A percentile compares a stretch with the other conserved stretches of the same genome.
phyloP scores from a whole-genome alignment of 768 basidiomycete genomes.

The Mycena epipterygia region DNA sequence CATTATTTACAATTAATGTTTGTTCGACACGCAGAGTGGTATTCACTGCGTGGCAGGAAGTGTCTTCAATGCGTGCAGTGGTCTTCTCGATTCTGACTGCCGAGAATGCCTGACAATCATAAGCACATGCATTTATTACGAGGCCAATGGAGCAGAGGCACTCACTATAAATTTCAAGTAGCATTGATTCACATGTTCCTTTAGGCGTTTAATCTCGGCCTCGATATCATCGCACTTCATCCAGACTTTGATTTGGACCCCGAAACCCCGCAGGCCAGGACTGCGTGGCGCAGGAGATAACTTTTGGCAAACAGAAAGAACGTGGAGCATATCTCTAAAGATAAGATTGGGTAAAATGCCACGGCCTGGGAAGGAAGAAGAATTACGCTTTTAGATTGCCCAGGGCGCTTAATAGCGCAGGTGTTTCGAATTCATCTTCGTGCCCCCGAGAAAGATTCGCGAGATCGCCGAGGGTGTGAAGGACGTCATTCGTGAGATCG shows the following conservation, averaged over 20 bases:
- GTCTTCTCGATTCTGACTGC: too few relatives aligned
- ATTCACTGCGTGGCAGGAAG: too few relatives aligned
- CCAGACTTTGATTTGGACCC: neutral
- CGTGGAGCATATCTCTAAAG: neutral
- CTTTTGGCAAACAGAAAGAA: neutral
- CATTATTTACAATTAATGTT: too few relatives aligned
- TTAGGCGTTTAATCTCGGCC: too few relatives aligned
- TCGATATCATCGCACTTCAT: neutral
- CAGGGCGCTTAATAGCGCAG: constrained; percentile 19
- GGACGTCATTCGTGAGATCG: constrained; percentile 3
- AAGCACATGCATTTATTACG: constrained; percentile 1
- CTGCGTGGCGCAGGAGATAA: neutral
- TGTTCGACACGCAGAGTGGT: too few relatives aligned
- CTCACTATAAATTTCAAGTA: too few relatives aligned
- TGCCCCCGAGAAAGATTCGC: neutral
- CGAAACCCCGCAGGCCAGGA: neutral
- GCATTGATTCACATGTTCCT: too few relatives aligned
- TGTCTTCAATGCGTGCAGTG: too few relatives aligned
- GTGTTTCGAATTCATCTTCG: too few relatives aligned
- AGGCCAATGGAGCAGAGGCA: too few relatives aligned
- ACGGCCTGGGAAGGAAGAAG: neutral
- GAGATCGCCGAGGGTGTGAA: constrained; percentile 3
- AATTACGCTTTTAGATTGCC: constrained; percentile 19
- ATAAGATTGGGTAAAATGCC: neutral
- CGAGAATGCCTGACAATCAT: neutral